These are phyloP conservation scores for Pleodorina starrii DNA, from an alignment of 139 green algal species.

Conservation along the genomic window DNA sequence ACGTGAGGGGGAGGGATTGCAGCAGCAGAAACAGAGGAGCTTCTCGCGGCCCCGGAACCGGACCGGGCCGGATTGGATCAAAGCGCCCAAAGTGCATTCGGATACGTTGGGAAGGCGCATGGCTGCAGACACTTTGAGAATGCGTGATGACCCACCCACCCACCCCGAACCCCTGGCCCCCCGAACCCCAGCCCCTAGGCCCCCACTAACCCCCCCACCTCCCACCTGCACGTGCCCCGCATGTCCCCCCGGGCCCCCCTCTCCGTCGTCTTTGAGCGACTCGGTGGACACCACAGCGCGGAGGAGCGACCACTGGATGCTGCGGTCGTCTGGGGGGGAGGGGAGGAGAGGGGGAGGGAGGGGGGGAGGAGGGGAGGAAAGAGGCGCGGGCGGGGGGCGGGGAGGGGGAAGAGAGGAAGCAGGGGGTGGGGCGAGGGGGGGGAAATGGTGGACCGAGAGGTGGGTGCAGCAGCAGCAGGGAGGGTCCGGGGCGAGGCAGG, in stretches of 20 bases:
- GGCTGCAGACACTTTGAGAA: too few species aligned
- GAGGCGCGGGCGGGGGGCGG: neutral
- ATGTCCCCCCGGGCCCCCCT: neutral
- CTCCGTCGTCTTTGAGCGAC: conserved; percentile 50
- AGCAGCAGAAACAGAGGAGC: neutral
- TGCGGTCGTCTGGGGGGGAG: conserved; percentile 56
- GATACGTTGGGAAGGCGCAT: too few species aligned
- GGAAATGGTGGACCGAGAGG: neutral
- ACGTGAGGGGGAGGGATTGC: neutral
- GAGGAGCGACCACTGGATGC: conserved; percentile 72
- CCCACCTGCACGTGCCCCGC: conserved; percentile 49
- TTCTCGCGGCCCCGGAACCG: too few species aligned
- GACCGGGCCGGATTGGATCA: too few species aligned
- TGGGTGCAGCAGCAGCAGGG: neutral
- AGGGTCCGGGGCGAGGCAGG: neutral
- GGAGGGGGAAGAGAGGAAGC: neutral
- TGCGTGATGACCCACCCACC: neutral
- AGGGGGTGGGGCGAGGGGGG: neutral
- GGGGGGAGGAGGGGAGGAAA: neutral
- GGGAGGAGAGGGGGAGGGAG: neutral
- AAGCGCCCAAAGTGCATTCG: too few species aligned
- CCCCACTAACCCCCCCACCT: neutral
- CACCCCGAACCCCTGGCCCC: too few species aligned
- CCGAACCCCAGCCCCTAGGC: too few species aligned
- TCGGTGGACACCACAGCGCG: conserved; percentile 64